A percentile compares a stretch with the other conserved stretches of the same genome.
Evolutionary conservation across 2,329 filamentous ascomycete species (phyloP).

Genomic region (Phialophora expanda): DNA sequence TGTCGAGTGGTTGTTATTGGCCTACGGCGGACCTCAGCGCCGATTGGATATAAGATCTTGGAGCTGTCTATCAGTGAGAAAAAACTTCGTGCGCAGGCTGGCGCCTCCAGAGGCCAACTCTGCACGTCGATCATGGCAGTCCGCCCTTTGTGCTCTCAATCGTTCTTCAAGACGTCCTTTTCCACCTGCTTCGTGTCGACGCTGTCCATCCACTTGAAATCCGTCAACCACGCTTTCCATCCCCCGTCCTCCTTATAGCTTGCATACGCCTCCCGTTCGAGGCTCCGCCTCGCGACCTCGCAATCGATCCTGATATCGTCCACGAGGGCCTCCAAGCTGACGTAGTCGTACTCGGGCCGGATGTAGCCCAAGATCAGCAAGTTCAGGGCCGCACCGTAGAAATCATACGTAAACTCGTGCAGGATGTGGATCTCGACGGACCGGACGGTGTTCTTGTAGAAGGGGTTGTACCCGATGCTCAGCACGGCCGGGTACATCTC

Average conservation of each 20-base stretch:
- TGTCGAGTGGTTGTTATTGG: neutral
- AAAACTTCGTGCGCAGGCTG: neutral
- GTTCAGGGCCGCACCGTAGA: constrained; percentile 81
- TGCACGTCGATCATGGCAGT: neutral
- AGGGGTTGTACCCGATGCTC: constrained; percentile 96
- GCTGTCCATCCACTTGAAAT: constrained; percentile 41
- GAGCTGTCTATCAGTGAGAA: neutral
- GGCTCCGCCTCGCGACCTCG: constrained; percentile 74
- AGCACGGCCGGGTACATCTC: constrained; percentile 82
- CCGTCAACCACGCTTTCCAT: constrained; percentile 37
- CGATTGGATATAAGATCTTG: neutral
- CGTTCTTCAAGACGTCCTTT: constrained; percentile 37
- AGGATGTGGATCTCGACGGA: constrained; percentile 83
- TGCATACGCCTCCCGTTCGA: constrained; percentile 68
- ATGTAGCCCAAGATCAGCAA: constrained; percentile 86
- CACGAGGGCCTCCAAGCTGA: constrained; percentile 78
- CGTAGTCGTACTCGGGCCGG: constrained; percentile 86
- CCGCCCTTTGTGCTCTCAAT: neutral
- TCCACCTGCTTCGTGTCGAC: constrained; percentile 42
- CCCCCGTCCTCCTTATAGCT: constrained; percentile 52
- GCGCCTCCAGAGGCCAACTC: neutral
- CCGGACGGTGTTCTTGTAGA: constrained; percentile 93
- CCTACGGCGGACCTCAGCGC: neutral
- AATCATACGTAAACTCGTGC: constrained; percentile 64
- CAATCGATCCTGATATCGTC: constrained; percentile 90